A percentile compares a stretch with the other conserved stretches of the same genome.
These are phyloP conservation scores for Oemleria cerasiformis DNA, from an alignment of 306 rosid species.

Conservation along the genomic window DNA sequence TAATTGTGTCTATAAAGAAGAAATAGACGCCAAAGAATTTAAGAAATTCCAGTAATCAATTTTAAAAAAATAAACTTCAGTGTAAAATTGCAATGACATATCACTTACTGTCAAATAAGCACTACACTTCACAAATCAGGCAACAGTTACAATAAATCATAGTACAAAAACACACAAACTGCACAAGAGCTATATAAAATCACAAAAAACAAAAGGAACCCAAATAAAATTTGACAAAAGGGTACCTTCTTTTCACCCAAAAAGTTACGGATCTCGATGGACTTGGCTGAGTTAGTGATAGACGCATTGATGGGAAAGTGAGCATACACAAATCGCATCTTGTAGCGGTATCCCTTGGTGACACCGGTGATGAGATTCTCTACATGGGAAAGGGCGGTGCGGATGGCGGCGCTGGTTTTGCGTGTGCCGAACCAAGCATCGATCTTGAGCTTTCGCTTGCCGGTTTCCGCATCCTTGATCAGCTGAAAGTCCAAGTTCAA, in stretches of 20 bases:
- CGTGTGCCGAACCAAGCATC: slow-evolving; percentile 73
- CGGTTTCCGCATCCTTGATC: slow-evolving; percentile 54
- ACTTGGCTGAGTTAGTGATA: slow-evolving; percentile 33
- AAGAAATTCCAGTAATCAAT: background rate
- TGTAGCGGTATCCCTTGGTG: slow-evolving; percentile 82
- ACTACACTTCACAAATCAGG: background rate
- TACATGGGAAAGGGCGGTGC: slow-evolving; percentile 76
- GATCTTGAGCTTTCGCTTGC: slow-evolving; percentile 59
- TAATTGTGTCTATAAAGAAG: background rate
- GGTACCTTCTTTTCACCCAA: slow-evolving; percentile 75
- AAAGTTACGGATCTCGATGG: slow-evolving; percentile 78
- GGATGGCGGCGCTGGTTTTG: slow-evolving; percentile 76
- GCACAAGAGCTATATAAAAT: background rate
- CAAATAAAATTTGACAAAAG: background rate
- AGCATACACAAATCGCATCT: slow-evolving; percentile 81
- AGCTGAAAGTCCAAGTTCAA: slow-evolving; percentile 66
- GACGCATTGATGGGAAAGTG: slow-evolving; percentile 83
- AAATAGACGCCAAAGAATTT: background rate
- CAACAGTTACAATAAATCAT: background rate
- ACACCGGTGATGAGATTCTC: slow-evolving; percentile 78
- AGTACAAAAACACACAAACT: background rate
- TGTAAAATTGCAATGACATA: background rate
- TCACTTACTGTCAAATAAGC: background rate
- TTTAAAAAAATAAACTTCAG: background rate
- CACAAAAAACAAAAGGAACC: background rate